These are phyloP conservation scores for Amphibolis antarctica DNA, from an alignment of 106 monocot species.

Conservation along the genomic window DNA sequence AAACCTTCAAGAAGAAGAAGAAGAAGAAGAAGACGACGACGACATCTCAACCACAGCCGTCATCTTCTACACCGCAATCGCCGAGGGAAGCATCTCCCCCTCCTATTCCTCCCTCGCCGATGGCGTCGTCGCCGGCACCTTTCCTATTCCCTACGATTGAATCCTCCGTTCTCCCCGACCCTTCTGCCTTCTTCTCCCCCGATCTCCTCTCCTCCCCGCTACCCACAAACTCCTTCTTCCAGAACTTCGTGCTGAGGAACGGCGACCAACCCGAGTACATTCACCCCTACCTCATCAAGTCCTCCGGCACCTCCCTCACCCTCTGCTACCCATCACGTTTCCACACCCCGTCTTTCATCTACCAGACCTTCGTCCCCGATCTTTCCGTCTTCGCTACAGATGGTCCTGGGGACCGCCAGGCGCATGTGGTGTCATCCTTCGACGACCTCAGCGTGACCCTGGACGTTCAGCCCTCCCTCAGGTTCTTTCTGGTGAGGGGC, in stretches of 20 bases:
- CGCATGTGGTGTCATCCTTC: constrained; percentile 55
- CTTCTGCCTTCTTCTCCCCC: constrained; percentile 63
- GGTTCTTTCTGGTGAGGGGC: constrained; percentile 75
- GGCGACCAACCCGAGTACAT: constrained; percentile 94
- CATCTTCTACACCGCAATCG: not conserved
- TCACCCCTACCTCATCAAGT: constrained; percentile 85
- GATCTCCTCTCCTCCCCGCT: constrained; percentile 58
- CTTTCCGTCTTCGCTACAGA: constrained; percentile 48
- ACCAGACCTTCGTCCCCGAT: constrained; percentile 76
- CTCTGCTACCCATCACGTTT: constrained; percentile 29
- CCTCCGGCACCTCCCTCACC: constrained; percentile 36
- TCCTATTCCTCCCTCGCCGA: not conserved
- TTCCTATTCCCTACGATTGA: constrained; percentile 52
- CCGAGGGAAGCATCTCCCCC: not conserved
- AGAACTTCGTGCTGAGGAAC: constrained; percentile 69
- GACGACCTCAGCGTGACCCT: constrained; percentile 79
- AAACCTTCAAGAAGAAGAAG: constrained; percentile 24
- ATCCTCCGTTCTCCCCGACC: constrained; percentile 56
- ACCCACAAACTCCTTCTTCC: constrained; percentile 98
- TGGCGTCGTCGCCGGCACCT: constrained; percentile 10
- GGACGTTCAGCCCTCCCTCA: constrained; percentile 57
- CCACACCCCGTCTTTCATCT: constrained; percentile 43
- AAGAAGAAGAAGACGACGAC: constrained; percentile 19
- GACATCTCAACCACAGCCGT: not conserved
- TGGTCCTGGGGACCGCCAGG: not conserved